Base-by-base conservation (phyloP, 441 rosid genomes). In the Geranium incanum region DNA sequence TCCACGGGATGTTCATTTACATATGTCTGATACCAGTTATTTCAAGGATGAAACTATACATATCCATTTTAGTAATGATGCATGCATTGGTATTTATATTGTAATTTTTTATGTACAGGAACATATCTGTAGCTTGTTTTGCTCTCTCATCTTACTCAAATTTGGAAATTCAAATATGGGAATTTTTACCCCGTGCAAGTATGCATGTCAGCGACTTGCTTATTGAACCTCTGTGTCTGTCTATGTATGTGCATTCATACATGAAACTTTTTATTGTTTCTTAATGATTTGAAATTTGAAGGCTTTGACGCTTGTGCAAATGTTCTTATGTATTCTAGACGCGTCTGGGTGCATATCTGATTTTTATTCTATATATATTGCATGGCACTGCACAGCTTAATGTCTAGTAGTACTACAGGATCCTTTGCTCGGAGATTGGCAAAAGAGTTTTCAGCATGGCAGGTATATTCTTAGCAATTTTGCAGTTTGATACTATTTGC, bases 381-480 rank as follows among this genome's bases (percentile, higher is more conserved):
- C 63, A 57, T 57, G 11, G 63, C 63, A 15, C 21, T 57, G 6
- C 60, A 52, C 18, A 4, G 23, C 63, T 57, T 57, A 57, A 45
- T 57, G 23, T 67, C 36, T 72, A 60, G 52, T 63, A 57, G 16
- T 67, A 65, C 77, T 62, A 59, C 80, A 94, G 99, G 97, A 71
- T 86, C 89, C 75, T 94, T 94, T 86, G 92, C 96, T 66, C 83
- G 88, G 59, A 85, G 97, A 77, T 76, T 94, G 71, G 93, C 95
- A n/a, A 84, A 83, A 73, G 97, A 86, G 78, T 94, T 88, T 78
- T 97, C 99, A 43, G 78, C 86, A 48, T 94, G 99, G 99, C 99
- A 94, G 99, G 99, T 89, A 67, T 55, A 16, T 6, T 72, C 45
- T 9, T 50, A 16, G 55, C 45, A 71, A 66, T 48, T 74, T 71